Evolutionary conservation across 2,329 filamentous ascomycete species (phyloP), one percentile per base, ranked within the genome.

Genomic region (Trichoderma arundinaceum): DNA sequence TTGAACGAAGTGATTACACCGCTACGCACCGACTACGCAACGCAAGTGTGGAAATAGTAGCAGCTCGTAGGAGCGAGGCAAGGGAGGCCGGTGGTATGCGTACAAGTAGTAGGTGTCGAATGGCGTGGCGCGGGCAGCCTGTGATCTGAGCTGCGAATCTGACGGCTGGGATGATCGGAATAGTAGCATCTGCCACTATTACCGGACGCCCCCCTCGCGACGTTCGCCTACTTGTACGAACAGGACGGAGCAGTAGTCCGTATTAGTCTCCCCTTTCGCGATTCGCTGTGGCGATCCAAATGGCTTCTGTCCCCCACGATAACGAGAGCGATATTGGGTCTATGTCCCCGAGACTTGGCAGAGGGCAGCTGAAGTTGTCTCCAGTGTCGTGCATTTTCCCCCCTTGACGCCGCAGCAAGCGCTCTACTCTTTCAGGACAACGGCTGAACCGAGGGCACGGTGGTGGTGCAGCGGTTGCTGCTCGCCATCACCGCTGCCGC

Each of bases 111-210:
- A 41, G 49, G 59, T 32, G 33, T 63, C 19, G 19, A 41, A 44
- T 48, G 57, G 59, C 59, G 39, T 28, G 49, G 59, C 57, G 15
- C 52, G 32, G 52, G 48, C 59, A 63, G 59, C 49, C 59, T 33
- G 59, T 63, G 59, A 63, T 63, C 59, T 54, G 59, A 63, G 59
- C 59, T 51, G 48, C 39, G 39, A 38, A 54, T 63, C 59, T 63
- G 59, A 54, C 59, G 46, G 22, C 59, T 49, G 44, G 57, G 17
- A 39, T 33, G 59, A 63, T 52, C 48, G 48, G 48, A 41, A 53
- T 60, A 51, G 44, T 12, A n/a, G 57, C n/a, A 41, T 39, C 52
- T 54, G 35, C 44, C 32, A 22, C 35, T 54, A 22, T 19, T 38
- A 53, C 32, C 33, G 49, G 49, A 53, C 15, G n/a, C 35, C 52